Base-by-base conservation (phyloP, 1,139 yeast species). In the Lodderomyces jiufengensis region DNA sequence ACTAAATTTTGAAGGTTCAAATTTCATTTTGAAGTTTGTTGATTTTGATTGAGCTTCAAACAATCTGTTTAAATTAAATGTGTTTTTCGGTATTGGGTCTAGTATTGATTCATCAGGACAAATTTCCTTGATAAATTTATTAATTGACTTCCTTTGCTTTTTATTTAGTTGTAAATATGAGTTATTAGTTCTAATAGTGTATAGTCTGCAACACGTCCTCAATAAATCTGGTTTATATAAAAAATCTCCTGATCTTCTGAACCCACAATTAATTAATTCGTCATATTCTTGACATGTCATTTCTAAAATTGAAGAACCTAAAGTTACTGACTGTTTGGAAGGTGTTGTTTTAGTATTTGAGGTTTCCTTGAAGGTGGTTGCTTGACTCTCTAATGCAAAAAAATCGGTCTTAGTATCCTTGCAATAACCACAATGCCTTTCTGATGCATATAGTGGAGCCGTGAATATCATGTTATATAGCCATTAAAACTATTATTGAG, bases 141-240 rank as follows among this genome's bases (percentile, higher is more conserved):
- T 84, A 4, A 86, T 54, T 4, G 73, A 70, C 44, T 80, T 78
- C 27, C 90, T 70, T 39, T 80, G 82, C 34, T 84, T 90, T 52
- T 85, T 86, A 21, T 68, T 60, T 9, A 82, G 56, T 33, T 66
- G 63, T 45, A 79, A 68, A 27, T 56, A 50, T 0, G 51, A 51
- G 24, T 73, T 58, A 27, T 64, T 68, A 1, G 95, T 79, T 36
- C 97, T 59, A 21, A 88, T 85, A 0, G 96, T 84, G 52, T 78
- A 86, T 53, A 80, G 70, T n/a, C 92, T 71, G 51, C 97, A 90
- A 52, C 97, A 90, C 28, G 77, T 76, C 24, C 87, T 57, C 24
- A 82, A 54, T 43, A 78, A 58, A 54, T 90, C 95, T 0, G 85
- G 80, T 50, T 81, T 83, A 53, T 88, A 88, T 5, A 86, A 48